Base-by-base conservation (phyloP, 75 land plant species). In the Chamaecyparis obtusa region DNA sequence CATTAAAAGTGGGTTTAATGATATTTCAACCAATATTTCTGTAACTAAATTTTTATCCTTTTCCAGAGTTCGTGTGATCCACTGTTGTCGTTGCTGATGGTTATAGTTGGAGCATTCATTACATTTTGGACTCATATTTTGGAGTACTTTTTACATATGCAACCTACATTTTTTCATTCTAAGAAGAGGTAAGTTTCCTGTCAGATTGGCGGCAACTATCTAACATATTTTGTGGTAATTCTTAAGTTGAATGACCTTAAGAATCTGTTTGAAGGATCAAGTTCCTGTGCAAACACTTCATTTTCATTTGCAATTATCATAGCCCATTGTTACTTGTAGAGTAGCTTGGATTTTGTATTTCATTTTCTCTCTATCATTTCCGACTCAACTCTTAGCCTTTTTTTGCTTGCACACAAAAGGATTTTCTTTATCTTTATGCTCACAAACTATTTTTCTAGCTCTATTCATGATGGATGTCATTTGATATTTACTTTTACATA, bases 51-150 rank as follows among this genome's bases (percentile, higher is more conserved):
- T 2, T 32, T 72, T 33, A 32, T 72, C 36, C 76, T 43, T 41
- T 41, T 27, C 24, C 48, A 81, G 83, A 81, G 83, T 81, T 37
- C 83, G 27, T 24, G 15, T 81, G 83, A 81, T 81, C 15, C n/a
- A n/a, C 48, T 43, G 49, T 81, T 81, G 83, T 14, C 83, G 10
- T 30, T 44, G 83, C 83, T 43, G 83, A 43, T 81, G 83, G 46
- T 81, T 27, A 41, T 81, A 21, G 48, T 81, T 39, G 83, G 44
- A 81, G 83, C n/a, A 41, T 37, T 81, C 41, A 37, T 44, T 37
- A 81, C 83, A 43, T 39, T 33, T 81, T 32, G 33, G 76, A 72
- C 36, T 9, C 33, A 72, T 11, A 72, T 72, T 30, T 72, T 72
- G 36, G 76, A 64, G n/a, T 64, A 24, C 69, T 24, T 64, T 24